Conservation (phyloP, 1,284 basidiomycete genomes). For the Ustilago tritici region DNA sequence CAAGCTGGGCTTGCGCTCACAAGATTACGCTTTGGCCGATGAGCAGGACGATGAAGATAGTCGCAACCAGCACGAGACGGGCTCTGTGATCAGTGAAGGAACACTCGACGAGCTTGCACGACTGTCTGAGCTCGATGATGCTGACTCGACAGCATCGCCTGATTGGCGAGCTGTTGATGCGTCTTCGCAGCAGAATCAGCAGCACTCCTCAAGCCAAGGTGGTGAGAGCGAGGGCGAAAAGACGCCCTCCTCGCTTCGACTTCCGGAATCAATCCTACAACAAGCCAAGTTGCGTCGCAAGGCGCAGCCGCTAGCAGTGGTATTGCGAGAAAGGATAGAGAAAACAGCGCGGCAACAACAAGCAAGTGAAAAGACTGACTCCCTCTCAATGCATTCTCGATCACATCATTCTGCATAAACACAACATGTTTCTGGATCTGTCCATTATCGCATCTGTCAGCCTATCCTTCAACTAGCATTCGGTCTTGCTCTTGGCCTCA, state of each 20-base stretch:
- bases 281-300: constrained; percentile 25
- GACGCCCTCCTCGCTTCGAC: constrained; percentile 12
- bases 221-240: neutral
- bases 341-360: constrained; percentile 9
- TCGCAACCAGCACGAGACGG: constrained; percentile 30
- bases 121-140: constrained; percentile 46
- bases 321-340: constrained; percentile 38
- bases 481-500: neutral
- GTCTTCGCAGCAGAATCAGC: constrained; percentile 10
- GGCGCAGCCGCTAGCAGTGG: constrained; percentile 29
- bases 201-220: neutral
- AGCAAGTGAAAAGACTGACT: neutral
- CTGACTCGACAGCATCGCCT: constrained; percentile 12
- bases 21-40: constrained; percentile 6
- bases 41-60: constrained; percentile 5
- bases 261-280: constrained; percentile 30
- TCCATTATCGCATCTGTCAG: neutral
- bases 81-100: constrained; percentile 46
- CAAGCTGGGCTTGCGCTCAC: neutral
- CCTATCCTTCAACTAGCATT: constrained; percentile 3
- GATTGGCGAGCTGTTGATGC: constrained; percentile 24
- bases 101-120: constrained; percentile 58
- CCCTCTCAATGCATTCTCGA: neutral
- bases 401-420: constrained; percentile 3
- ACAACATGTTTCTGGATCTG: neutral